A percentile compares a stretch with the other conserved stretches of the same genome.
These are phyloP conservation scores for Parachlorella kessleri DNA, from an alignment of 139 green algal species.

Conservation along the genomic window DNA sequence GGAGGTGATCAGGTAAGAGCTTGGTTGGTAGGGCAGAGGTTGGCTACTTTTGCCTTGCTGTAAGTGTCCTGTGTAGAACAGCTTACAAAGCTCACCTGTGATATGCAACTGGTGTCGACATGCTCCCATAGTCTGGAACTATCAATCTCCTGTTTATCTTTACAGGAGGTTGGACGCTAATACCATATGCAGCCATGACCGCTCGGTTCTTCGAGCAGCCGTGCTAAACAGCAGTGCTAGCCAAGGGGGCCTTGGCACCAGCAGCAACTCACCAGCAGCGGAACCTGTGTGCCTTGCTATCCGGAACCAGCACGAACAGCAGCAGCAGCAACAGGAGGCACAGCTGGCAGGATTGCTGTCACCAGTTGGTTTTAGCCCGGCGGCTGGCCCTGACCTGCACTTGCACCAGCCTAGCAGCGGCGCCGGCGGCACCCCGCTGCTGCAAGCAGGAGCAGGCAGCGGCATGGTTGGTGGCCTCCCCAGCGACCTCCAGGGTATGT, in stretches of 20 bases:
- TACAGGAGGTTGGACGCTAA: not conserved
- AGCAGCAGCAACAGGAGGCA: no score
- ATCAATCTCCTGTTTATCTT: no score
- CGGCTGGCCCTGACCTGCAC: no score
- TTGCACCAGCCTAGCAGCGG: no score
- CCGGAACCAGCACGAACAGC: no score
- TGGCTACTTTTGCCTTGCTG: not conserved
- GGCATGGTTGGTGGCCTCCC: no score
- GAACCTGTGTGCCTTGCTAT: no score
- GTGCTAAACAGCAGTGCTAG: not conserved
- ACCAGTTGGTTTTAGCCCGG: no score
- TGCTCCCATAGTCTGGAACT: no score
- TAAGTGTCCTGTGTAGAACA: not conserved
- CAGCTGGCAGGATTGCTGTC: not conserved
- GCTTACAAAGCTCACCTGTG: not conserved
- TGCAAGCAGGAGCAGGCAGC: no score
- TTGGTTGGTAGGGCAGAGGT: not conserved
- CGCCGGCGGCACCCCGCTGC: no score
- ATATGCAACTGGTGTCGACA: not conserved
- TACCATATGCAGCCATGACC: not conserved
- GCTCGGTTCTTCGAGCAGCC: not conserved
- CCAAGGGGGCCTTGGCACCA: no score
- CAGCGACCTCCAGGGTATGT: not conserved
- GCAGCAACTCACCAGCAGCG: not conserved
- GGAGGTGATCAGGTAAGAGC: not conserved